These are phyloP conservation scores for Wickerhamiella galacta DNA, from an alignment of 805 yeast species.

Conservation along the genomic window DNA sequence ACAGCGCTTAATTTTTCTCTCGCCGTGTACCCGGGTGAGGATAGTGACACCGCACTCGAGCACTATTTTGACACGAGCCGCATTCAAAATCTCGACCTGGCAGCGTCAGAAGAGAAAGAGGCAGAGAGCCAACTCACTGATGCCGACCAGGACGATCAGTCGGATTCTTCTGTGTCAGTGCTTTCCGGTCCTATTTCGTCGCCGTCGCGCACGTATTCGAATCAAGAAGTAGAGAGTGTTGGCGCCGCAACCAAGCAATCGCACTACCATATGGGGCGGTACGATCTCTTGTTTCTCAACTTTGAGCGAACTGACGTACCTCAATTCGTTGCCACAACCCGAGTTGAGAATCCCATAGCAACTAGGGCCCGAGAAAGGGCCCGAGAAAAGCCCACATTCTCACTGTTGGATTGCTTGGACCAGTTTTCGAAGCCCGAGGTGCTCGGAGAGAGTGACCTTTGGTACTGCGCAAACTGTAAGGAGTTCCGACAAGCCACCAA, in stretches of 20 bases:
- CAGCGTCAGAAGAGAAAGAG: no score
- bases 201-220: neutral
- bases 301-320: constrained; percentile 2
- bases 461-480: constrained; percentile 87
- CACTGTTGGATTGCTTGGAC: constrained; percentile 58
- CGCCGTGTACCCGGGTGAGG: neutral
- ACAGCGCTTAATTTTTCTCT: neutral
- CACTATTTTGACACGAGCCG: neutral
- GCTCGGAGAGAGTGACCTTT: constrained; percentile 71
- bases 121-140: no score
- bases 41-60: neutral
- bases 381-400: constrained; percentile 24
- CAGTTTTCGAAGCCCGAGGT: constrained; percentile 69
- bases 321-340: neutral
- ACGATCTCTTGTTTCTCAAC: constrained; percentile 9
- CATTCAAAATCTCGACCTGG: neutral
- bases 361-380: constrained; percentile 10
- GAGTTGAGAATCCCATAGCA: constrained; percentile 10
- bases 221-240: neutral
- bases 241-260: neutral
- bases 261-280: constrained; percentile 1
- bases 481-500: constrained; percentile 85
- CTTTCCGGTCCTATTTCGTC: neutral
- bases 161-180: neutral
- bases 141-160: neutral